A percentile compares a stretch with the other conserved stretches of the same genome.
Evolutionary conservation across 129 eudicot species (phyloP).

Genomic region (Flaveria linearis): DNA sequence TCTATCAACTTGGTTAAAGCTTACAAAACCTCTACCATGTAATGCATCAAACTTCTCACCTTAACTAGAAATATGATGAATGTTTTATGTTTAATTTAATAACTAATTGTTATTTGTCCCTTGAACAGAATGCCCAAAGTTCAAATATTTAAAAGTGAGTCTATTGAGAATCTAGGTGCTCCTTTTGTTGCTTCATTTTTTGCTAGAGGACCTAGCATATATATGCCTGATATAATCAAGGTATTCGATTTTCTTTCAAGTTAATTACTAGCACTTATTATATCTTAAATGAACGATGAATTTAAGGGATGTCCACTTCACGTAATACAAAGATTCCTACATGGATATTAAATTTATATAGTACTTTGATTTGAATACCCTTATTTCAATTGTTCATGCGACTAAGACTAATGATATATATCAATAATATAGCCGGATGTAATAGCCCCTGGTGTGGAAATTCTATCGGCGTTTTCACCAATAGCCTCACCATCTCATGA

Average conservation of each 20-base stretch:
- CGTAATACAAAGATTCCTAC: too few species aligned
- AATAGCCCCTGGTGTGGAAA: slow-evolving; percentile 51
- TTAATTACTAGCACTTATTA: too few species aligned
- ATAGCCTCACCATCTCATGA: slow-evolving; percentile 14
- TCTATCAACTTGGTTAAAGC: slow-evolving; percentile 5
- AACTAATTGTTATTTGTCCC: neutral
- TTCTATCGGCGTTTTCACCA: slow-evolving; percentile 47
- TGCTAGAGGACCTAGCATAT: slow-evolving; percentile 45
- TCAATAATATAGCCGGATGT: slow-evolving; percentile 48
- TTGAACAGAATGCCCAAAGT: slow-evolving; percentile 27
- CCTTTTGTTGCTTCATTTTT: slow-evolving; percentile 50
- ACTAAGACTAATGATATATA: neutral
- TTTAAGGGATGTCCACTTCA: too few species aligned
- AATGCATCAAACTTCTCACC: neutral
- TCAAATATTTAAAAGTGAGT: slow-evolving; percentile 26
- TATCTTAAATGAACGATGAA: too few species aligned
- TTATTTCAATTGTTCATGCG: too few species aligned
- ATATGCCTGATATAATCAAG: slow-evolving; percentile 40
- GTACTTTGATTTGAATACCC: too few species aligned
- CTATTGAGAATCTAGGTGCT: slow-evolving; percentile 22
- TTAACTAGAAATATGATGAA: neutral
- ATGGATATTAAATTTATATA: too few species aligned
- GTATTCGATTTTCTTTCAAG: slow-evolving; percentile 2
- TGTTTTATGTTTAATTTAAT: neutral
- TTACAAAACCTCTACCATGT: slow-evolving; percentile 19